Evolutionary conservation across 306 rosid genomes (phyloP).

Genomic region (Sophora flavescens): DNA sequence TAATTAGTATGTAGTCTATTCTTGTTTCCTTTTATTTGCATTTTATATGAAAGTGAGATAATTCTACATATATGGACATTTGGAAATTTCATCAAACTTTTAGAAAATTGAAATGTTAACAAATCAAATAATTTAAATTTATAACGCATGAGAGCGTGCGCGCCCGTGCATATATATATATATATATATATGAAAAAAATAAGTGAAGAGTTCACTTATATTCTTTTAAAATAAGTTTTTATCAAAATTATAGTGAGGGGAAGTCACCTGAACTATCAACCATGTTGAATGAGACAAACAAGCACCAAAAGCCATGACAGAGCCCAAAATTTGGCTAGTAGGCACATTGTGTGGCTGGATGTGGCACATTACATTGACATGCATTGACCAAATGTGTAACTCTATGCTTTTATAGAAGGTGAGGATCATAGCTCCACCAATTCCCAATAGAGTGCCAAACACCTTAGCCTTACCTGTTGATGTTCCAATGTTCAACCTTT

Average conservation of each 20-base stretch:
- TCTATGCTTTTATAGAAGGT: conserved; percentile 43
- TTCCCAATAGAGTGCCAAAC: conserved; percentile 40
- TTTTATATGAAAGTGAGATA: too few relatives aligned
- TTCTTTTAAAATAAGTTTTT: too few relatives aligned
- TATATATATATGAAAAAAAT: too few relatives aligned
- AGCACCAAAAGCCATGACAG: conserved; percentile 36
- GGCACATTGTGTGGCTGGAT: neutral
- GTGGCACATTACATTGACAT: conserved; percentile 10
- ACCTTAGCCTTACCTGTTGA: conserved; percentile 44
- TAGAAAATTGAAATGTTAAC: too few relatives aligned
- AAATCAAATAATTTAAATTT: too few relatives aligned
- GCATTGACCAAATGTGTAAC: conserved; percentile 39
- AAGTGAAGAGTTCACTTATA: neutral
- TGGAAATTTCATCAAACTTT: too few relatives aligned
- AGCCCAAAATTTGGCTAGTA: conserved; percentile 5
- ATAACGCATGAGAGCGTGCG: too few relatives aligned
- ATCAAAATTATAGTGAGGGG: neutral
- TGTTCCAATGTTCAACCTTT: conserved; percentile 39
- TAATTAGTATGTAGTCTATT: too few relatives aligned
- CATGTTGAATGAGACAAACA: conserved; percentile 41
- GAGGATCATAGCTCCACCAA: conserved; percentile 48
- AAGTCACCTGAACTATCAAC: conserved; percentile 44
- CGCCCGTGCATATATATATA: too few relatives aligned
- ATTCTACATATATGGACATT: too few relatives aligned
- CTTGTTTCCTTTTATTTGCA: too few relatives aligned